Conservation (phyloP, 1,284 basidiomycete genomes). For the Phlebopus sp. region DNA sequence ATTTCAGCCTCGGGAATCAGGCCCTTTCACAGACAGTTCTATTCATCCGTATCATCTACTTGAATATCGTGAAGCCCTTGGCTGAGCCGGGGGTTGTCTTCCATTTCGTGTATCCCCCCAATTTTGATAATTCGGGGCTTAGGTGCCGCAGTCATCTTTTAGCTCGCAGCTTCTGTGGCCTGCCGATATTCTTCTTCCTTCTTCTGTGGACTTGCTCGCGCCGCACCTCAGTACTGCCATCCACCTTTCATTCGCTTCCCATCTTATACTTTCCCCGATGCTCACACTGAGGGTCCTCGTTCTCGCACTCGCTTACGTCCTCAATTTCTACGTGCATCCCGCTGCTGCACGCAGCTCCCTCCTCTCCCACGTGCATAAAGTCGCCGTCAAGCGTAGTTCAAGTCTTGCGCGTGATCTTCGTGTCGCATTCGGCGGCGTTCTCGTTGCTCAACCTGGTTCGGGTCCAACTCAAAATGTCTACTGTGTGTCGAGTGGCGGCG, state of each 20-base stretch:
- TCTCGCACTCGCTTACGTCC: slow-evolving; percentile 26
- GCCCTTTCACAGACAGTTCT: slow-evolving; percentile 7
- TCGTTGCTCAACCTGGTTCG: slow-evolving; percentile 35
- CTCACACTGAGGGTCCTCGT: slow-evolving; percentile 35
- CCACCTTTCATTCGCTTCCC: slow-evolving; percentile 1
- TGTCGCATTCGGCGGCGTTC: slow-evolving; percentile 52
- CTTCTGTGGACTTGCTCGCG: neutral
- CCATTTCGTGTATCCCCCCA: slow-evolving; percentile 22
- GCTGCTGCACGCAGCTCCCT: slow-evolving; percentile 21
- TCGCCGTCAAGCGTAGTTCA: slow-evolving; percentile 49
- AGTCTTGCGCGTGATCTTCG: slow-evolving; percentile 67
- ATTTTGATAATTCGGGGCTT: slow-evolving; percentile 17
- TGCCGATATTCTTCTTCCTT: neutral
- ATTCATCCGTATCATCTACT: neutral
- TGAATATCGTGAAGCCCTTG: slow-evolving; percentile 10
- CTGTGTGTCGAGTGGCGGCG: slow-evolving; percentile 28
- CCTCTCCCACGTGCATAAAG: slow-evolving; percentile 38
- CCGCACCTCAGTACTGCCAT: neutral
- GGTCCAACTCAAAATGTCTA: slow-evolving; percentile 26
- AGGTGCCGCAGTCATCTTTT: slow-evolving; percentile 6
- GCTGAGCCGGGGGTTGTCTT: slow-evolving; percentile 16
- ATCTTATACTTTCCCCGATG: slow-evolving; percentile 17
- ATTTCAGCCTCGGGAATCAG: slow-evolving; percentile 10
- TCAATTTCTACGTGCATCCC: slow-evolving; percentile 19
- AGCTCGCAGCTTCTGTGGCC: neutral